phyloP scores from a whole-genome alignment of 371 early-diverging fungal species.

The Polyrhizophydium stewartii region DNA sequence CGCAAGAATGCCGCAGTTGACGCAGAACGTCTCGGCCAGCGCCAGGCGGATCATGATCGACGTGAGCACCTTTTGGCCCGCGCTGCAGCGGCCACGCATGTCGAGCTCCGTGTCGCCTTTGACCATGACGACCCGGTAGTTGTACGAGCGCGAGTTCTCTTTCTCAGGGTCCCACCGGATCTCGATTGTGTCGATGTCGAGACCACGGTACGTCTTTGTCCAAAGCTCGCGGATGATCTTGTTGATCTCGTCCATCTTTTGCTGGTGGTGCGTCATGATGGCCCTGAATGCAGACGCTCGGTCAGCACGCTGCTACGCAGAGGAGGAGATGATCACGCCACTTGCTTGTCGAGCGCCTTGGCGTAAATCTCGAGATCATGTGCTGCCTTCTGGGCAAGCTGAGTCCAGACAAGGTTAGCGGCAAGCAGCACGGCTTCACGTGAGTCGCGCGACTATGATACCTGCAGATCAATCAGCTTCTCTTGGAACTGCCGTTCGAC shows the following conservation, averaged over 20 bases:
- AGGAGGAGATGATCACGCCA: neutral
- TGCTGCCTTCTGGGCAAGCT: constrained; percentile 69
- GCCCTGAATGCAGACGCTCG: constrained; percentile 60
- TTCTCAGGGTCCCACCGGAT: constrained; percentile 86
- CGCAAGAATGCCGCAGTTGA: constrained; percentile 94
- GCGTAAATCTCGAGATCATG: constrained; percentile 84
- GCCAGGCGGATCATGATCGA: constrained; percentile 97
- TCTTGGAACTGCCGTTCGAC: constrained; percentile 63
- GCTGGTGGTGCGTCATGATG: constrained; percentile 92
- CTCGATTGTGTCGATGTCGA: constrained; percentile 95
- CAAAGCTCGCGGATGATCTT: constrained; percentile 95
- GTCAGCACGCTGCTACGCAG: neutral
- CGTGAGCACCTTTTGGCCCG: constrained; percentile 98
- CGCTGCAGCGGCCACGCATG: constrained; percentile 96
- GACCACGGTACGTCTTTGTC: constrained; percentile 96
- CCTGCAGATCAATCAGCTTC: constrained; percentile 63
- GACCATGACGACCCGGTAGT: constrained; percentile 98
- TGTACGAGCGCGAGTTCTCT: constrained; percentile 68
- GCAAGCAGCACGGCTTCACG: neutral
- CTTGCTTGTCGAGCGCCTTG: constrained; percentile 71
- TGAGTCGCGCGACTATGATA: neutral
- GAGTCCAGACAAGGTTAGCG: constrained; percentile 8
- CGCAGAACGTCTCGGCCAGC: constrained; percentile 93
- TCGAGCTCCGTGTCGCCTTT: constrained; percentile 89
- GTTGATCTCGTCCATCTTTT: constrained; percentile 98